phyloP scores from a whole-genome alignment of 1,139 yeast species.

The Petasospora fabianii region DNA sequence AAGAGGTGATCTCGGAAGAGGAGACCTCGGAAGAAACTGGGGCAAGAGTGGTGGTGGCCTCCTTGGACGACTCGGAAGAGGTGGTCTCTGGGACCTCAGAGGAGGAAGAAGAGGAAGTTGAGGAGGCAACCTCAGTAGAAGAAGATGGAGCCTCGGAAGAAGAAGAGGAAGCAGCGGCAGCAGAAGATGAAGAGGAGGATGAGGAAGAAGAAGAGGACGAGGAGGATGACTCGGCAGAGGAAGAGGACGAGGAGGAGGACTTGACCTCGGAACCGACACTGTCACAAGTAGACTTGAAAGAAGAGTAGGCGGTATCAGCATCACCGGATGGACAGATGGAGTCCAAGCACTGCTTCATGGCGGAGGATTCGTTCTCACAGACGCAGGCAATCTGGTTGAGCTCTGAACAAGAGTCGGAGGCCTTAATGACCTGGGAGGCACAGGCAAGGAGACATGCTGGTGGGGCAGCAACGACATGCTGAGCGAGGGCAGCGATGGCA shows the following conservation, averaged over 20 bases:
- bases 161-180: conserved; percentile 29
- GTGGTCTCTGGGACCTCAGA: conserved; percentile 20
- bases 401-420: conserved; percentile 50
- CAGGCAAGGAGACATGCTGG: conserved; percentile 91
- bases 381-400: conserved; percentile 64
- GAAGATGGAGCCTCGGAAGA: conserved; percentile 22
- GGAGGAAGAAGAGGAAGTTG: conserved; percentile 14
- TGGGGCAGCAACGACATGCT: conserved; percentile 63
- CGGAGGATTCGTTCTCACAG: conserved; percentile 49
- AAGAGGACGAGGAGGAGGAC: conserved; percentile 31
- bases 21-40: conserved; percentile 1
- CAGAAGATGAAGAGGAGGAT: conserved; percentile 27
- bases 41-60: background rate
- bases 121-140: conserved; percentile 11
- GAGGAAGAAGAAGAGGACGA: conserved; percentile 32
- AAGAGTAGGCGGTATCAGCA: conserved; percentile 51
- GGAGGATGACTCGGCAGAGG: conserved; percentile 32
- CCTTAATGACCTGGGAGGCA: conserved; percentile 68
- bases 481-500: conserved; percentile 48
- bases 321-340: conserved; percentile 61
- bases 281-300: conserved; percentile 54
- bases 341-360: conserved; percentile 57
- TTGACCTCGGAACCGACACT: conserved; percentile 36
- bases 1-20: background rate
- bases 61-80: conserved; percentile 8